Percentiles rank a stretch among this genome's conserved stretches.
Conservation (phyloP, 805 yeast species). For the Schwanniomyces polymorphus region DNA sequence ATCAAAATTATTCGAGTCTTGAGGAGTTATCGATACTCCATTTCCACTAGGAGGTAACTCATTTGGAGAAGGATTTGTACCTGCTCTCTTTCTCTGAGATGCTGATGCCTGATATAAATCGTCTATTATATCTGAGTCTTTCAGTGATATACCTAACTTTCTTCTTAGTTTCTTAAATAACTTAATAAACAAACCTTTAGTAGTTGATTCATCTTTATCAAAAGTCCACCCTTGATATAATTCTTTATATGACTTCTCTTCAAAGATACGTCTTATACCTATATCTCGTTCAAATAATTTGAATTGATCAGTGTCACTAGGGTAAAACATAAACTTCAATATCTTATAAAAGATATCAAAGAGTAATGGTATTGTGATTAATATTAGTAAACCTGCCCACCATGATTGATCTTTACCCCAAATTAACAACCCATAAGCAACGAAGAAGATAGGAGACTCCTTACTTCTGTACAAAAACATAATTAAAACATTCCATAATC, state of each 20-base stretch:
- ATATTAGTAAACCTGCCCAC: conserved; percentile 75
- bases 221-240: conserved; percentile 79
- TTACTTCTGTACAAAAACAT: conserved; percentile 62
- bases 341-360: conserved; percentile 67
- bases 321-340: conserved; percentile 52
- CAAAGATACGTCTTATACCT: conserved; percentile 66
- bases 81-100: conserved; percentile 46
- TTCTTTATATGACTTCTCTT: conserved; percentile 68
- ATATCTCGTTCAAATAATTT: conserved; percentile 73
- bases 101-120: conserved; percentile 37
- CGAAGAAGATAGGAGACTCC: conserved; percentile 65
- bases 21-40: conserved; percentile 24
- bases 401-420: conserved; percentile 82
- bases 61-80: conserved; percentile 43
- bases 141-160: conserved; percentile 17
- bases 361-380: conserved; percentile 57
- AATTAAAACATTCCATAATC: conserved; percentile 77
- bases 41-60: conserved; percentile 54
- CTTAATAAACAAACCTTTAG: conserved; percentile 2
- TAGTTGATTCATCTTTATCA: conserved; percentile 44
- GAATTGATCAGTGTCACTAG: conserved; percentile 78
- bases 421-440: conserved; percentile 63
- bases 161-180: conserved; percentile 8
- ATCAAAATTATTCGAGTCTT: conserved; percentile 30
- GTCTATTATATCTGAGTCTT: neutral